phyloP scores from a whole-genome alignment of 2,329 filamentous ascomycete species.

The Huntiella savannae region DNA sequence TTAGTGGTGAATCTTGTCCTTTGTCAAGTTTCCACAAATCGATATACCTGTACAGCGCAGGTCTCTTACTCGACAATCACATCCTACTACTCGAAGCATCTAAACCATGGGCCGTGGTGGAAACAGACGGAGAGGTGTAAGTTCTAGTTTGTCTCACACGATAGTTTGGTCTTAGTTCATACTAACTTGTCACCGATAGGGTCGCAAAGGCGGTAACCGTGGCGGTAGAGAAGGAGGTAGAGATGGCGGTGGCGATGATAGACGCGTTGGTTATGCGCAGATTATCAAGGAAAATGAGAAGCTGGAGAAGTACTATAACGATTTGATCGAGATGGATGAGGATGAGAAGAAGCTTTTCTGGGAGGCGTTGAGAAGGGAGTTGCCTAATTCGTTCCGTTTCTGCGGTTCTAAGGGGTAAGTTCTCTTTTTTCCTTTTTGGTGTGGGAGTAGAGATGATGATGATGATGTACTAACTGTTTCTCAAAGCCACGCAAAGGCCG shows the following conservation, averaged over 20 bases:
- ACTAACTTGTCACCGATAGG: background rate
- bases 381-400: slow-evolving; percentile 96
- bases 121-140: slow-evolving; percentile 11
- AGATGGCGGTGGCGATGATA: slow-evolving; percentile 7
- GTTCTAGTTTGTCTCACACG: background rate
- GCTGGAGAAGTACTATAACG: slow-evolving; percentile 74
- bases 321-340: slow-evolving; percentile 53
- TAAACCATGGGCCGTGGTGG: slow-evolving; percentile 10
- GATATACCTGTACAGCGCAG: too few species aligned
- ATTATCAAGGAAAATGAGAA: slow-evolving; percentile 64
- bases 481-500: slow-evolving; percentile 66
- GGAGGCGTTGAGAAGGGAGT: slow-evolving; percentile 60
- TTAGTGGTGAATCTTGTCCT: too few species aligned
- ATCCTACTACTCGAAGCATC: too few species aligned
- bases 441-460: slow-evolving; percentile 2
- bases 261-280: slow-evolving; percentile 11
- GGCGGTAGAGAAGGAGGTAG: slow-evolving; percentile 9
- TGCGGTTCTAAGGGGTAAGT: slow-evolving; percentile 76
- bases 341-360: slow-evolving; percentile 69
- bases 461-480: background rate
- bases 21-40: too few species aligned
- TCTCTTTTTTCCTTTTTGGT: background rate
- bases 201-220: slow-evolving; percentile 10
- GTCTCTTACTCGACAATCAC: too few species aligned
- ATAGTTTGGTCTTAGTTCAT: background rate